Evolutionary conservation across 257 asterid genomes (phyloP).

Genomic region (Marsdenia floribunda): DNA sequence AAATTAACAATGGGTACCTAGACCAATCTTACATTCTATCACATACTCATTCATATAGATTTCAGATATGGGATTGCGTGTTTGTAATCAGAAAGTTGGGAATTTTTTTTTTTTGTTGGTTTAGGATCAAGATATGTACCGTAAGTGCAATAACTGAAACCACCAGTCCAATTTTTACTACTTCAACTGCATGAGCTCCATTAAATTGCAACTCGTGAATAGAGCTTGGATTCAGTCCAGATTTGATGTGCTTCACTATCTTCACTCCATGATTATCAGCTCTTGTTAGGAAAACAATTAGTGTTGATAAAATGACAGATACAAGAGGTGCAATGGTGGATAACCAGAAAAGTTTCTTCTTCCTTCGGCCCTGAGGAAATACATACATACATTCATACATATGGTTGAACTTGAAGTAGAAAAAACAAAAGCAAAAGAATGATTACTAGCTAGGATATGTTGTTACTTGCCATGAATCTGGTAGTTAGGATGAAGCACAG

Average conservation of each 20-base stretch:
- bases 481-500: constrained; percentile 31
- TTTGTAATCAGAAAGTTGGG: neutral
- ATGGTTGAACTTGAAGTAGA: neutral
- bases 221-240: constrained; percentile 38
- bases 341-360: constrained; percentile 38
- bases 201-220: constrained; percentile 28
- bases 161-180: constrained; percentile 31
- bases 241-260: constrained; percentile 31
- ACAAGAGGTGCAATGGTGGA: constrained; percentile 35
- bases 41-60: too few relatives aligned
- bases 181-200: constrained; percentile 25
- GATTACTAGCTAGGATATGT: neutral
- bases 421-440: neutral
- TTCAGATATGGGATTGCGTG: too few relatives aligned
- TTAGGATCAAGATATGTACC: constrained; percentile 9
- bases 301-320: constrained; percentile 33
- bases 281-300: constrained; percentile 32
- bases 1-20: too few relatives aligned
- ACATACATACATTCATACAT: too few relatives aligned
- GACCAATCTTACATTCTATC: too few relatives aligned
- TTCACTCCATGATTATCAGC: constrained; percentile 40
- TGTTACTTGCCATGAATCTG: constrained; percentile 31
- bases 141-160: constrained; percentile 33
- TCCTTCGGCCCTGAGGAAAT: constrained; percentile 27
- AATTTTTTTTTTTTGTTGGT: neutral